These are phyloP conservation scores for Russula sp. DNA, from an alignment of 768 basidiomycete genomes.

Conservation along the genomic window DNA sequence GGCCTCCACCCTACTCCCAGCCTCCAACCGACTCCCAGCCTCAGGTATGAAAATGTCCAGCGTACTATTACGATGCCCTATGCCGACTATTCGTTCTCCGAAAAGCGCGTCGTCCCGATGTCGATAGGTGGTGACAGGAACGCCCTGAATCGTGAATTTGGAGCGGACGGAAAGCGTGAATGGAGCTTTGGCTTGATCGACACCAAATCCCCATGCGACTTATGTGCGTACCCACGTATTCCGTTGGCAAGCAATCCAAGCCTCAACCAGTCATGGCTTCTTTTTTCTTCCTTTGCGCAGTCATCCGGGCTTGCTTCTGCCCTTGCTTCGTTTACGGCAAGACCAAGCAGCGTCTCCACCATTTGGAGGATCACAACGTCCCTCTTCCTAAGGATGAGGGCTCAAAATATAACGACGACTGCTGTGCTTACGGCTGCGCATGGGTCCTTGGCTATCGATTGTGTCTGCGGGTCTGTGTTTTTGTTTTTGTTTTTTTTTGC, in stretches of 20 bases:
- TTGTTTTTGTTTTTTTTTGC: too few relatives aligned
- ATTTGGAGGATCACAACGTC: constrained; percentile 31
- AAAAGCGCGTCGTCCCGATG: too few relatives aligned
- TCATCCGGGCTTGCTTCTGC: constrained; percentile 35
- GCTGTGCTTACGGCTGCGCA: constrained; percentile 32
- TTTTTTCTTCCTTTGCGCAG: too few relatives aligned
- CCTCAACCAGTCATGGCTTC: constrained; percentile 23
- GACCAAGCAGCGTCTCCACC: constrained; percentile 35
- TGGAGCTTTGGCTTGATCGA: constrained; percentile 27
- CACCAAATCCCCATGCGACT: constrained; percentile 16
- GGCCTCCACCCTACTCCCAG: too few relatives aligned
- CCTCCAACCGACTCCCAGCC: too few relatives aligned
- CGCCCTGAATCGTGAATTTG: constrained; percentile 22
- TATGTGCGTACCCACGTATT: background rate
- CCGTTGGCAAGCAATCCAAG: too few relatives aligned
- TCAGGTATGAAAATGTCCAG: too few relatives aligned
- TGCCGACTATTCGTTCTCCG: too few relatives aligned
- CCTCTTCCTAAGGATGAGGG: constrained; percentile 35
- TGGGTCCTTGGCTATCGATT: too few relatives aligned
- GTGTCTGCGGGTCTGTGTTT: too few relatives aligned
- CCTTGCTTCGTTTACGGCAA: constrained; percentile 37
- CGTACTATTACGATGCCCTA: too few relatives aligned
- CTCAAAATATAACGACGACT: constrained; percentile 31
- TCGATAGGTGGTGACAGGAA: constrained; percentile 19
- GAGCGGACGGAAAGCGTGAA: constrained; percentile 28